phyloP scores from a whole-genome alignment of 495 filamentous ascomycete genomes.

The Trichoderma erinaceum region DNA sequence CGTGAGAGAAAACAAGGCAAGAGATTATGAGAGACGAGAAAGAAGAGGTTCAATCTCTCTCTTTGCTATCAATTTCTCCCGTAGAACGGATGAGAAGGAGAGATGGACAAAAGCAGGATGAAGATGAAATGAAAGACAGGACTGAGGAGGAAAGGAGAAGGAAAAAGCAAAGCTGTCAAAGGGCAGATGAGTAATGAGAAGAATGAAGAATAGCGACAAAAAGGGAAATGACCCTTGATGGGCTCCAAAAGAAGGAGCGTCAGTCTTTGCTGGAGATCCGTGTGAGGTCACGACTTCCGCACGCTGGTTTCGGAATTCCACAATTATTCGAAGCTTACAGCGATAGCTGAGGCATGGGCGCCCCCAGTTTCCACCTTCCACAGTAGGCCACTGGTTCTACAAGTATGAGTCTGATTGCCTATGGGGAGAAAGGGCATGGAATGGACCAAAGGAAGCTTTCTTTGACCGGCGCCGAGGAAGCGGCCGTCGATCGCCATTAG shows the following conservation, averaged over 20 bases:
- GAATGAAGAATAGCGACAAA: background rate
- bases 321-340: background rate
- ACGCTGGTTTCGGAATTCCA: constrained; percentile 6
- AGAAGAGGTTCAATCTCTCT: background rate
- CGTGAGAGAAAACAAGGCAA: background rate
- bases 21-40: background rate
- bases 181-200: constrained; percentile 14
- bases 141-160: background rate
- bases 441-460: background rate
- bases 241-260: background rate
- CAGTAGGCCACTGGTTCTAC: background rate
- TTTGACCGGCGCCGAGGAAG: background rate
- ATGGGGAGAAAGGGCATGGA: background rate
- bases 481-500: background rate
- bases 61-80: background rate
- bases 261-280: background rate
- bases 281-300: background rate
- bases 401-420: background rate
- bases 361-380: background rate
- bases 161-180: background rate
- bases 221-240: background rate
- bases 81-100: background rate
- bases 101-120: background rate
- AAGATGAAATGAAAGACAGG: background rate
- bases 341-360: background rate